phyloP scores from a whole-genome alignment of 2,329 filamentous ascomycete species.

The Hypoxylon sp. region DNA sequence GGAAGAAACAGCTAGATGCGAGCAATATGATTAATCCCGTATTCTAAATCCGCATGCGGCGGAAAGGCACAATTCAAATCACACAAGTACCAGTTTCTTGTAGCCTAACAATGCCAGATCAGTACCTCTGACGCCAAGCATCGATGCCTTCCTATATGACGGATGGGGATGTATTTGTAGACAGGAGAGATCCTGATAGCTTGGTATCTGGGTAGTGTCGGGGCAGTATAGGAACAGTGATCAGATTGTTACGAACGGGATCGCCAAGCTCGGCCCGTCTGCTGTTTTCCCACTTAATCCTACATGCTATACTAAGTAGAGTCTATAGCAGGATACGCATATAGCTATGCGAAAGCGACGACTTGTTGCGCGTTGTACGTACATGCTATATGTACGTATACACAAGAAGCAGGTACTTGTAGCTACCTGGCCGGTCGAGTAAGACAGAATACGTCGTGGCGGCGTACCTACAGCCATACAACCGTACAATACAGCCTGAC shows the following conservation, averaged over 20 bases:
- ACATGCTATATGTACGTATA: too few relatives aligned
- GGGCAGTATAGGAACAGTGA: background rate
- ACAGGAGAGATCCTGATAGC: background rate
- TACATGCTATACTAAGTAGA: too few relatives aligned
- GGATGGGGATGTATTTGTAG: background rate
- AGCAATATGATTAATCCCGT: slow-evolving; percentile 17
- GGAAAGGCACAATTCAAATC: slow-evolving; percentile 21
- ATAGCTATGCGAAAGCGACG: too few relatives aligned
- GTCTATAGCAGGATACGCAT: too few relatives aligned
- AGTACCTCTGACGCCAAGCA: slow-evolving; percentile 17
- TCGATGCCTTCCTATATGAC: slow-evolving; percentile 9
- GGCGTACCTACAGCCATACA: slow-evolving; percentile 1
- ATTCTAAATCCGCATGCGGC: slow-evolving; percentile 21
- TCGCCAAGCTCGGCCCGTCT: background rate
- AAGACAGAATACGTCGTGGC: slow-evolving; percentile 17
- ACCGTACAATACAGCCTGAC: background rate
- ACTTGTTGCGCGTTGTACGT: too few relatives aligned
- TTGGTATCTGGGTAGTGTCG: too few relatives aligned
- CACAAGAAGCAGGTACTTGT: slow-evolving; percentile 27
- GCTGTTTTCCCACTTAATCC: background rate
- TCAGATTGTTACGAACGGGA: background rate
- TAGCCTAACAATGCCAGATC: slow-evolving; percentile 1
- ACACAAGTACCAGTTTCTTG: slow-evolving; percentile 15
- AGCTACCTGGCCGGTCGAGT: slow-evolving; percentile 9
- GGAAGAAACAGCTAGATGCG: slow-evolving; percentile 8